Evolutionary conservation across 2,329 filamentous ascomycete genomes (phyloP).

Genomic region (Fusarium humuli): DNA sequence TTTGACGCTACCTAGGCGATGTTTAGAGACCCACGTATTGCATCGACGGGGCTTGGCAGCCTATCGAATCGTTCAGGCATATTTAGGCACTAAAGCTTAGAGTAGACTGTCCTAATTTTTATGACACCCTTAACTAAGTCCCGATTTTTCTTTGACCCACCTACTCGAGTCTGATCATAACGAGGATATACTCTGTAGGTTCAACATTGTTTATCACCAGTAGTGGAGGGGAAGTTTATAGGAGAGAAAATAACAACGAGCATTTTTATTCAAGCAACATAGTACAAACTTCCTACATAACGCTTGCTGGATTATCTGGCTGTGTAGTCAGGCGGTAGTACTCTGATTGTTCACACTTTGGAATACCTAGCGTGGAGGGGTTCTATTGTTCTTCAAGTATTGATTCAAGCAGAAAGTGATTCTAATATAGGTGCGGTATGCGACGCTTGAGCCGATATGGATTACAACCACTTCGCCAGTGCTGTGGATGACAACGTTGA

Average conservation of each 20-base stretch:
- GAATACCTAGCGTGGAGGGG: neutral
- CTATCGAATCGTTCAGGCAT: too few relatives aligned
- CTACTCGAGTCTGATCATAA: neutral
- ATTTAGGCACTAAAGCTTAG: too few relatives aligned
- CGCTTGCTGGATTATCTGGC: neutral
- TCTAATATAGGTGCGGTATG: neutral
- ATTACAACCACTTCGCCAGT: neutral
- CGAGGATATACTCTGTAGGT: too few relatives aligned
- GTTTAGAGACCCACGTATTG: too few relatives aligned
- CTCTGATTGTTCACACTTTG: neutral
- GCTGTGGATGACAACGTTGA: neutral
- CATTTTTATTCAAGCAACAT: neutral
- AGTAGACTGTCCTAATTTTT: too few relatives aligned
- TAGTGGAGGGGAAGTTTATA: neutral
- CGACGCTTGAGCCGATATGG: neutral
- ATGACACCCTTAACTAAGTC: fast-evolving
- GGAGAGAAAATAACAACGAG: neutral
- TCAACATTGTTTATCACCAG: too few relatives aligned
- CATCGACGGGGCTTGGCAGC: too few relatives aligned
- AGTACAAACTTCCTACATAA: neutral
- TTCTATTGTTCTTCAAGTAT: neutral
- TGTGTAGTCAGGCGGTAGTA: neutral
- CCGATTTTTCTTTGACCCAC: neutral
- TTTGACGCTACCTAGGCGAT: too few relatives aligned
- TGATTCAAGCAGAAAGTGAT: fast-evolving